Evolutionary conservation across 352 stramenopile species (phyloP), one percentile per base, ranked within the genome.

Genomic region (Nothophytophthora sp.): DNA sequence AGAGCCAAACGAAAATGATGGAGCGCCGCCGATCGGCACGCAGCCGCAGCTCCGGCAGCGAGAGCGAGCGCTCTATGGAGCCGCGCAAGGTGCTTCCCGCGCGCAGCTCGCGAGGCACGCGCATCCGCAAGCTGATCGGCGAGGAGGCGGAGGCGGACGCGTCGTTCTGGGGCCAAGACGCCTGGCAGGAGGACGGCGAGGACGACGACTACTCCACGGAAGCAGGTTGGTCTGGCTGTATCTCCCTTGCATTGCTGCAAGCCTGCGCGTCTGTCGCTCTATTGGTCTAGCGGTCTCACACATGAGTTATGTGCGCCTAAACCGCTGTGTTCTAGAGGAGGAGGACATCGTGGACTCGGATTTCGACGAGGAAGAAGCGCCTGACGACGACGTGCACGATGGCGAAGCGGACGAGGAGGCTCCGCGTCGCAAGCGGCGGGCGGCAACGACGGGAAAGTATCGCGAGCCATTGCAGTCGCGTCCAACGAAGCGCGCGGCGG

Each of bases 191-290:
- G 48, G 81, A 91, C 23, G 86, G 64, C 20, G 79, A 94, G 36
- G 81, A 92, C 62, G 86, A 80, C 11, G 88, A 96, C 55, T 96
- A 96, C 67, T 88, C 78, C 16, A 94, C 81, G 1, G 88, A 96
- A 76, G 86, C 82, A 70, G 85, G 85, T 93, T n/a, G n/a, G n/a
- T n/a, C n/a, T n/a, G n/a, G n/a, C n/a, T n/a, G n/a, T n/a, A n/a
- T n/a, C n/a, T n/a, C n/a, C n/a, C n/a, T n/a, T n/a, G n/a, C n/a
- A n/a, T n/a, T n/a, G n/a, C n/a, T n/a, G n/a, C n/a, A n/a, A n/a
- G n/a, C n/a, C n/a, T n/a, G n/a, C n/a, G n/a, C n/a, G n/a, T n/a
- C n/a, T 16, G 48, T n/a, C 6, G 6, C 11, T 30, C 27, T n/a
- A n/a, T n/a, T n/a, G n/a, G 6, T 30, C 27, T 11, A 6, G 27